phyloP scores from a whole-genome alignment of 345 rosid genomes.

The Euphorbia lathyris region DNA sequence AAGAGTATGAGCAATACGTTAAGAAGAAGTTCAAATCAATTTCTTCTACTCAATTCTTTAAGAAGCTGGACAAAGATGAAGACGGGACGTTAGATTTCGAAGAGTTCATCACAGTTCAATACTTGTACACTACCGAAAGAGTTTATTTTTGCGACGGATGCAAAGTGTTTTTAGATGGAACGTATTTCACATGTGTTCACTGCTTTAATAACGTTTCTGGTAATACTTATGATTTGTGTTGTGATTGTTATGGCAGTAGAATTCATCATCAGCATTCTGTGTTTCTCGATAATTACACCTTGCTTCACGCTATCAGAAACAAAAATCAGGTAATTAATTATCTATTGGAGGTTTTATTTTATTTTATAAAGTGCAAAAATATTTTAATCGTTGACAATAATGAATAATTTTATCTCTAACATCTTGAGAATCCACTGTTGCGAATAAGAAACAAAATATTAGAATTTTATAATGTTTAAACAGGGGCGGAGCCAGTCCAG shows the following conservation, averaged over 20 bases:
- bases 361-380: no score
- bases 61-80: background rate
- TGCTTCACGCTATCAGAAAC: background rate
- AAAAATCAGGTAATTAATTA: background rate
- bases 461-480: no score
- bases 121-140: background rate
- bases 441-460: no score
- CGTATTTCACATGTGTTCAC: background rate
- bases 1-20: background rate
- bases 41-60: background rate
- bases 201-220: constrained; percentile 2
- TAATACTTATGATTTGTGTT: constrained; percentile 9
- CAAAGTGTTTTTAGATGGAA: background rate
- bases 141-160: constrained; percentile 2
- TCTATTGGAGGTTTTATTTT: no score
- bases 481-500: no score
- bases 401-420: no score
- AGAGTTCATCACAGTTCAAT: background rate
- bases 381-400: no score
- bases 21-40: background rate
- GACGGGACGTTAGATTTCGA: background rate
- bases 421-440: no score
- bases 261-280: background rate
- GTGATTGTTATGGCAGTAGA: background rate
- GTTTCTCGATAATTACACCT: constrained; percentile 7